These are phyloP conservation scores for Leccinum olivaceoglutinosum DNA, from an alignment of 1,284 basidiomycete species.

Conservation along the genomic window DNA sequence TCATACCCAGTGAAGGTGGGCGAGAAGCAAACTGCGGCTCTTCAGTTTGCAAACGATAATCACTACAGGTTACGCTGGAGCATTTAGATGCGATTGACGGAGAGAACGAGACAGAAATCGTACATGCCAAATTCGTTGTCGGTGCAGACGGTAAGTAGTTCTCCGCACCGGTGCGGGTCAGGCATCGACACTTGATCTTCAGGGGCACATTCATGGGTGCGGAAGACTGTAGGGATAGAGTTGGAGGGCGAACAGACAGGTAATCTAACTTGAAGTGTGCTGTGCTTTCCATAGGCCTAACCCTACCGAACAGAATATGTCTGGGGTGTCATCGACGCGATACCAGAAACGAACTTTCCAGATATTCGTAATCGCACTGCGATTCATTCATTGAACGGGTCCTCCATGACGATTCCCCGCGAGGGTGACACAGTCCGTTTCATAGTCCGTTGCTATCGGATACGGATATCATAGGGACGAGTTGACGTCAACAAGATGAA, in stretches of 20 bases:
- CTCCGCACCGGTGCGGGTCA: neutral
- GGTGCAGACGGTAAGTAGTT: conserved; percentile 47
- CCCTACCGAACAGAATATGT: neutral
- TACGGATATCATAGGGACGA: conserved; percentile 37
- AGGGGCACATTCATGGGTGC: conserved; percentile 78
- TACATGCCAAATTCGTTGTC: conserved; percentile 49
- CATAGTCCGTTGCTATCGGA: conserved; percentile 33
- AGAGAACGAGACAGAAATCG: conserved; percentile 10
- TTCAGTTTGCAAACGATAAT: neutral
- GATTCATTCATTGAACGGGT: neutral
- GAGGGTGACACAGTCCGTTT: conserved; percentile 65
- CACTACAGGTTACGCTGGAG: conserved; percentile 34
- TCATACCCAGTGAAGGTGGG: conserved; percentile 51
- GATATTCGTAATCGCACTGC: neutral
- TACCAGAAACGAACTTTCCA: neutral
- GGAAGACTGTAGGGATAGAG: conserved; percentile 58
- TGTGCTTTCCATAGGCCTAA: neutral
- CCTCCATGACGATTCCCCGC: conserved; percentile 38
- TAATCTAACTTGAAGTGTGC: neutral
- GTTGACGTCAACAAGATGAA: conserved; percentile 44
- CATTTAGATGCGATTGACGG: conserved; percentile 16
- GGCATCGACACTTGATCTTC: neutral
- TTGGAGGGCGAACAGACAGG: conserved; percentile 1
- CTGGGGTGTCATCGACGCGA: neutral
- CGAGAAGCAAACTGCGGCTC: neutral